Percentiles rank a stretch among this genome's conserved stretches.
Evolutionary conservation across 2,329 filamentous ascomycete species (phyloP).

Genomic region (Phaeosphaeria sp.): DNA sequence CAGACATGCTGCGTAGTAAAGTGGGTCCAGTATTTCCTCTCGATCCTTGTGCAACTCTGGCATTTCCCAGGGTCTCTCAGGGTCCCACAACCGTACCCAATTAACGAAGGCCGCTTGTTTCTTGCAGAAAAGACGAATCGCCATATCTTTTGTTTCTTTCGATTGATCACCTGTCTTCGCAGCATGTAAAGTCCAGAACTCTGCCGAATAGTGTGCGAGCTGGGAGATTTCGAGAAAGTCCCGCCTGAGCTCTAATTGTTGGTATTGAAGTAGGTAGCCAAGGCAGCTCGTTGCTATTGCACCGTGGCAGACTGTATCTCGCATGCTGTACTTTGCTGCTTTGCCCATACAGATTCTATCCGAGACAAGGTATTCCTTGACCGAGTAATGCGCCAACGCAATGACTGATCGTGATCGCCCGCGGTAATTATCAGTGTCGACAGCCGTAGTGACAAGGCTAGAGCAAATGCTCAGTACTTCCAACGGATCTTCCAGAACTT

Average conservation of each 20-base stretch:
- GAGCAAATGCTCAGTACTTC: constrained; percentile 38
- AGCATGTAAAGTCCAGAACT: background rate
- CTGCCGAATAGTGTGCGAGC: background rate
- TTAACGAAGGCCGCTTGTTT: background rate
- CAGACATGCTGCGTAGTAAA: background rate
- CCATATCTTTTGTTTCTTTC: background rate
- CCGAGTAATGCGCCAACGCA: constrained; percentile 34
- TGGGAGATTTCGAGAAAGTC: background rate
- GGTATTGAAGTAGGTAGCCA: too few relatives aligned
- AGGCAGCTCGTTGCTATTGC: background rate
- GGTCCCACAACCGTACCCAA: background rate
- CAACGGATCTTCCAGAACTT: constrained; percentile 42
- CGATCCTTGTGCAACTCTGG: background rate
- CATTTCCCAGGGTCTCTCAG: background rate
- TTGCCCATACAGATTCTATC: too few relatives aligned
- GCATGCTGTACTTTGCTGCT: constrained; percentile 23
- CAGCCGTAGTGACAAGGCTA: constrained; percentile 31
- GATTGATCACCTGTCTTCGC: background rate
- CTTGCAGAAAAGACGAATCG: background rate
- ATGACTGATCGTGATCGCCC: background rate
- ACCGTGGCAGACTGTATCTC: background rate
- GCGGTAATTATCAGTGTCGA: background rate
- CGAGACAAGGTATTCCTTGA: constrained; percentile 31
- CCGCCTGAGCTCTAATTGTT: background rate
- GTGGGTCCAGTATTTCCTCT: background rate